Base-by-base conservation (phyloP, 306 rosid species). In the Vigna unguiculata region DNA sequence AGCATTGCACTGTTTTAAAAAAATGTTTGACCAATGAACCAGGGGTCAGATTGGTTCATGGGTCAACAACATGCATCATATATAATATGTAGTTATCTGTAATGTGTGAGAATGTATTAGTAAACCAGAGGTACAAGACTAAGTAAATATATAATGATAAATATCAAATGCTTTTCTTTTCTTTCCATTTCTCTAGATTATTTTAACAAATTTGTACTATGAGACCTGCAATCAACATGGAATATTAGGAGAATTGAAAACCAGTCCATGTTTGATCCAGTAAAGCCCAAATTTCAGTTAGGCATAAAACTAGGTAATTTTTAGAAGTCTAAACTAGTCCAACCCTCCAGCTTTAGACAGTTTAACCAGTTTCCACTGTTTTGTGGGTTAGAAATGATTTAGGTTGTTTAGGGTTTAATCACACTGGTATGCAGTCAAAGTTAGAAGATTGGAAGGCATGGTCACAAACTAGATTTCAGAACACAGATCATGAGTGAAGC, bases 401-500 rank as follows among this genome's bases (percentile, higher is more conserved):
- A 34, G 62, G 5, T 10, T n/a, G 34, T 48, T 36, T 49, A 61
- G 67, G 63, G 52, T 48, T 75, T 51, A 12, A 47, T 7, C n/a
- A 1, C 15, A 75, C 38, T 36, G 10, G 48, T 32, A 32, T 32
- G 36, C 20, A 40, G 62, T 15, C 51, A 17, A 40, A n/a, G 80
- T 38, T 2, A 8, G 55, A 14, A 47, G 47, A 38, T 51, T 17
- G 38, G 66, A 55, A 4, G 19, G 53, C 30, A 8, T 8, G 1
- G 41, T 64, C 5, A 58, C 17, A 76, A 65, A 65, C 66, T 25
- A 76, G 34, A 58, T 76, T 24, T 51, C 40, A 52, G 74, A 64
- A 24, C 15, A 66, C 25, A 48, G 69, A 69, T 36, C 76, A 59
- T 21, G 40, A 45, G 19, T 75, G 63, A 70, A 70, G 61, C 77